Evolutionary conservation across 2,329 filamentous ascomycete species (phyloP).

Genomic region (Karstenula rhodostoma): DNA sequence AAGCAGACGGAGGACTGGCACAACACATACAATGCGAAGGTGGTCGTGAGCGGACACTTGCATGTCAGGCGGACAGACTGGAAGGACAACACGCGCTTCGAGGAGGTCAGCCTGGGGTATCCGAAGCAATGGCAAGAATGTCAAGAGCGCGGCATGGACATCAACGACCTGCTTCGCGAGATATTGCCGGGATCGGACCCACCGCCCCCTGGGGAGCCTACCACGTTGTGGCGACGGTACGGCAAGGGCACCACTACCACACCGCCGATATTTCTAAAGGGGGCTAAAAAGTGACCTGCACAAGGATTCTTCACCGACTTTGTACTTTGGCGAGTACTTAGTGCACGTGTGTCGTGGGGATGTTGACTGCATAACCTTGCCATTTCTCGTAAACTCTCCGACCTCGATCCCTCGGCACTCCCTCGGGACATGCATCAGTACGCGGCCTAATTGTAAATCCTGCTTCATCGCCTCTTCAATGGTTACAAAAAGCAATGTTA

Average conservation of each 20-base stretch:
- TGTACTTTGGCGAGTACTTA: neutral
- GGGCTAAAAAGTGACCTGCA: neutral
- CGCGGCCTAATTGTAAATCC: neutral
- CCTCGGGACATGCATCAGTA: neutral
- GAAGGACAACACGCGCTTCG: slow-evolving; percentile 56
- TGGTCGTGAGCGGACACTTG: slow-evolving; percentile 57
- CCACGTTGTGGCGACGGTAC: slow-evolving; percentile 41
- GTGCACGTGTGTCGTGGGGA: neutral
- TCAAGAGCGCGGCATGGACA: slow-evolving; percentile 52
- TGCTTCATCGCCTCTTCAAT: neutral
- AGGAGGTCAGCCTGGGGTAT: slow-evolving; percentile 58
- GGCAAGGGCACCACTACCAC: slow-evolving; percentile 25
- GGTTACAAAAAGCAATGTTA: neutral
- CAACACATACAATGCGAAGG: slow-evolving; percentile 55
- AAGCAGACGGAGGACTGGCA: slow-evolving; percentile 59
- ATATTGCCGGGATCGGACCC: slow-evolving; percentile 53
- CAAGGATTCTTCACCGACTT: neutral
- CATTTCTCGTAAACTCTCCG: neutral
- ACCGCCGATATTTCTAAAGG: slow-evolving; percentile 5
- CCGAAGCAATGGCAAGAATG: slow-evolving; percentile 57
- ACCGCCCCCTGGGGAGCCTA: slow-evolving; percentile 32
- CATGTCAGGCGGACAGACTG: slow-evolving; percentile 58
- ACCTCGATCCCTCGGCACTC: neutral
- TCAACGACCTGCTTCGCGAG: slow-evolving; percentile 57
- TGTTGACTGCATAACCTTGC: no score